These are phyloP conservation scores for Linum lewisii DNA, from an alignment of 345 rosid species.

Conservation along the genomic window DNA sequence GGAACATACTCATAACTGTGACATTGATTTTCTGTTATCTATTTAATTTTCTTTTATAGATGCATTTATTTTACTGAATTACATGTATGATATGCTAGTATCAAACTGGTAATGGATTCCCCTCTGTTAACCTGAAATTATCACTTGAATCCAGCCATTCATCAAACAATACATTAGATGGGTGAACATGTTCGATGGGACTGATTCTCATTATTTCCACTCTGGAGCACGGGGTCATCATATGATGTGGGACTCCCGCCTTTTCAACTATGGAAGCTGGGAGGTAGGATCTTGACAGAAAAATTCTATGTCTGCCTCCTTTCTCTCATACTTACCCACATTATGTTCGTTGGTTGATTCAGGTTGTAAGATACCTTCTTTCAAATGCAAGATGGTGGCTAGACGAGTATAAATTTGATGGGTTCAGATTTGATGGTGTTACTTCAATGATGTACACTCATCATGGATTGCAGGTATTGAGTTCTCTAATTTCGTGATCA, in stretches of 20 bases:
- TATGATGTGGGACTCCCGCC: constrained; percentile 99
- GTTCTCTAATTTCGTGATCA: not conserved
- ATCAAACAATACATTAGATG: constrained; percentile 86
- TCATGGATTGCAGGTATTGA: constrained; percentile 76
- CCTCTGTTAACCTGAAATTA: not conserved
- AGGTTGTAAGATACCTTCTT: constrained; percentile 82
- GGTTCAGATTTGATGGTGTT: constrained; percentile 96
- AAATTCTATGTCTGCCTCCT: constrained; percentile 7
- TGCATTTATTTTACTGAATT: too few species aligned
- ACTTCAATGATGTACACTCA: constrained; percentile 98
- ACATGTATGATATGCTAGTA: too few species aligned
- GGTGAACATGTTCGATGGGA: constrained; percentile 96
- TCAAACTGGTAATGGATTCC: not conserved
- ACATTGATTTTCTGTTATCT: not conserved
- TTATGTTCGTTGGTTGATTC: constrained; percentile 14
- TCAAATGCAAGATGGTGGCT: constrained; percentile 99
- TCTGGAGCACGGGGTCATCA: constrained; percentile 79
- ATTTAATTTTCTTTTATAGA: too few species aligned
- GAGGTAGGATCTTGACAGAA: constrained; percentile 47
- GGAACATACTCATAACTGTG: not conserved
- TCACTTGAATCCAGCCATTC: constrained; percentile 53
- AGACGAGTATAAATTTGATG: constrained; percentile 90
- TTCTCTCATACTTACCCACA: constrained; percentile 10
- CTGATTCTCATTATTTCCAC: constrained; percentile 86
- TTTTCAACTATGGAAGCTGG: constrained; percentile 96